Percentiles rank a stretch among this genome's conserved stretches.
phyloP scores from a whole-genome alignment of 129 eudicot genomes.

The Daucus carota region DH1_v3.0 NC_030385.2:47111501-47112000 shows the following conservation, averaged over 20 bases:
- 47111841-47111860: too few relatives aligned
- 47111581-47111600: neutral
- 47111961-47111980: too few relatives aligned
- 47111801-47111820: neutral
- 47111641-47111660: neutral
- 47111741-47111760: conserved; percentile 66
- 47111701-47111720: conserved; percentile 52
- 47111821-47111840: too few relatives aligned
- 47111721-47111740: conserved; percentile 33
- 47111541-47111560: neutral
- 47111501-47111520: neutral
- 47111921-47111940: too few relatives aligned
- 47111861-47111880: too few relatives aligned
- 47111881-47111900: too few relatives aligned
- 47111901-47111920: too few relatives aligned
- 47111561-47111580: neutral
- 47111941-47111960: too few relatives aligned
- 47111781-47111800: conserved; percentile 46
- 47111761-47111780: conserved; percentile 73
- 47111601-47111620: neutral
- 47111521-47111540: neutral
- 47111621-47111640: neutral
- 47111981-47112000: too few relatives aligned
- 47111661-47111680: neutral
- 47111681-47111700: conserved; percentile 23